Conservation (phyloP, 1,284 basidiomycete genomes). For the Cryptococcus depauperatus region DNA sequence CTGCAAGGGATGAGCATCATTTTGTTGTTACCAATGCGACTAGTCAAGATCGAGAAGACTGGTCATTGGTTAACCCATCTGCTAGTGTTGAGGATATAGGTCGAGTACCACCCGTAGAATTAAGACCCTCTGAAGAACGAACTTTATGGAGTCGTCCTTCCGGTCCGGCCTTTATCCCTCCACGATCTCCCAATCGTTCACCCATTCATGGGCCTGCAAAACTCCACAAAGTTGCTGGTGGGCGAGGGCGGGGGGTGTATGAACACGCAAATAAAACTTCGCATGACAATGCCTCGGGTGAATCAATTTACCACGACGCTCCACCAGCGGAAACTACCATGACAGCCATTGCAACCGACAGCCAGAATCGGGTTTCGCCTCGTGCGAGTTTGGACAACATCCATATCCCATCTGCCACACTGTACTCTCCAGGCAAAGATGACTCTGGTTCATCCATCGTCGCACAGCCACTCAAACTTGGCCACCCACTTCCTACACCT, state of each 20-base stretch:
- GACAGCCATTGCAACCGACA: no score
- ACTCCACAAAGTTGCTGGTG: no score
- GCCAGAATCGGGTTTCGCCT: no score
- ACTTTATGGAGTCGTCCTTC: no score
- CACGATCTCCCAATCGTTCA: no score
- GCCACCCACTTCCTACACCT: slow-evolving; percentile 6
- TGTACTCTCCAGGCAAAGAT: neutral
- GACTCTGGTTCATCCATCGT: slow-evolving; percentile 1
- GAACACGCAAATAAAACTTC: no score
- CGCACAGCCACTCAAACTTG: slow-evolving; percentile 1
- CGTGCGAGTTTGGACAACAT: neutral
- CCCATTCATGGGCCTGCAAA: no score
- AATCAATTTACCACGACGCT: no score
- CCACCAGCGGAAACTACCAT: no score
- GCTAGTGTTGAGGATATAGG: neutral
- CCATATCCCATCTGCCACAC: neutral
- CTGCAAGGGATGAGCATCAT: neutral
- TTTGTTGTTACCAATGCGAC: slow-evolving; percentile 5
- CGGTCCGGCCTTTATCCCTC: no score
- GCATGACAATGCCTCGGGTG: no score
- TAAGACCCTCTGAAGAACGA: neutral
- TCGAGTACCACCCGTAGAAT: neutral
- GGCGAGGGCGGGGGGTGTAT: no score
- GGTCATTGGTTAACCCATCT: slow-evolving; percentile 7
- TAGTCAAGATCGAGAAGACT: slow-evolving; percentile 1